phyloP scores from a whole-genome alignment of 1,284 basidiomycete genomes.

The Sanghuangporus weigelae region DNA sequence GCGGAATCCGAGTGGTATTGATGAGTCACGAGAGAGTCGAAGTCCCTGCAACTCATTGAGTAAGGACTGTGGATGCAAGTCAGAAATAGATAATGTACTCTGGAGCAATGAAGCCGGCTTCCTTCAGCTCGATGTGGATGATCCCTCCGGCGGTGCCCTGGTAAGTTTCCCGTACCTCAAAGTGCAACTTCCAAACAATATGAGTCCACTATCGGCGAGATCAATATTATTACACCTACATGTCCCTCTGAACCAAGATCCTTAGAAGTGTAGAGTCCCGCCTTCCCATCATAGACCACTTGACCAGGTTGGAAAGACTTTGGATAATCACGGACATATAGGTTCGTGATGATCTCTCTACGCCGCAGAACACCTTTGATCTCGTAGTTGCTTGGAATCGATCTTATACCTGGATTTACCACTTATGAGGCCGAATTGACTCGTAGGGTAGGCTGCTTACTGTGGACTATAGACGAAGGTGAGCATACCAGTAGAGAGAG shows the following conservation, averaged over 20 bases:
- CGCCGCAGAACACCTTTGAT: background rate
- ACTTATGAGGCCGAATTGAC: background rate
- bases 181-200: background rate
- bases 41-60: background rate
- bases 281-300: conserved; percentile 10
- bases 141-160: background rate
- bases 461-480: background rate
- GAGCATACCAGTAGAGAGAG: background rate
- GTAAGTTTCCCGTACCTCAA: background rate
- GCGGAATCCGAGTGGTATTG: background rate
- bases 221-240: background rate
- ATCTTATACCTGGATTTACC: background rate
- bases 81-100: background rate
- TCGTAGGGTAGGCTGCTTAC: background rate
- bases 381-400: background rate
- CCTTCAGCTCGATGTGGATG: background rate
- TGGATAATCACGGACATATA: background rate
- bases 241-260: conserved; percentile 1
- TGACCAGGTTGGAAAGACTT: background rate
- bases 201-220: background rate
- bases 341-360: conserved; percentile 8
- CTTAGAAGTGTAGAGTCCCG: background rate
- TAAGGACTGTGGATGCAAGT: background rate
- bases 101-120: background rate
- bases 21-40: background rate